Evolutionary conservation across 352 stramenopile genomes (phyloP).

Genomic region (Lagenidium giganteum): DNA sequence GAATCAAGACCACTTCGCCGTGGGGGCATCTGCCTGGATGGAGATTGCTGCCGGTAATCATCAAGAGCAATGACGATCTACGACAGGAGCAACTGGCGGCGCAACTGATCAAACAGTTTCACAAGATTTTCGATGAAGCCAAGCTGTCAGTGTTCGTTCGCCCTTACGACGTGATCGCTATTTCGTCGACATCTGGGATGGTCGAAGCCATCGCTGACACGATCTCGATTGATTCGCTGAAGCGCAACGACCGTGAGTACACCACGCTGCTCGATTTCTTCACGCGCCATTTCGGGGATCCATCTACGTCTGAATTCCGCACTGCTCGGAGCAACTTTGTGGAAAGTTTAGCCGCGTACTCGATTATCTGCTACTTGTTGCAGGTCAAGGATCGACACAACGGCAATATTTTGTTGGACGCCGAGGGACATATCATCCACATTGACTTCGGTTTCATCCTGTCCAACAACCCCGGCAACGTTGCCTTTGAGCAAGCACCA

Average conservation of each 20-base stretch:
- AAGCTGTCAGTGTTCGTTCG: constrained; percentile 93
- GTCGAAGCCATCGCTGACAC: constrained; percentile 97
- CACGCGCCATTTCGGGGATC: constrained; percentile 87
- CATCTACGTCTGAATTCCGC: constrained; percentile 61
- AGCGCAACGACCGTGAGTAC: constrained; percentile 93
- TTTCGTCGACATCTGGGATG: constrained; percentile 89
- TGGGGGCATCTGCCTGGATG: constrained; percentile 83
- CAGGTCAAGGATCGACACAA: constrained; percentile 99
- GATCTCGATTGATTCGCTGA: constrained; percentile 97
- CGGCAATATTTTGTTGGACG: constrained; percentile 96
- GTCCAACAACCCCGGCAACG: constrained; percentile 90
- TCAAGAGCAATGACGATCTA: constrained; percentile 98
- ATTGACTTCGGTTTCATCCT: constrained; percentile 98
- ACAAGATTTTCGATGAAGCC: constrained; percentile 92
- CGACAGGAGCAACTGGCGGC: constrained; percentile 97
- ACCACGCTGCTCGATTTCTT: constrained; percentile 94
- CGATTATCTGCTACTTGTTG: constrained; percentile 95
- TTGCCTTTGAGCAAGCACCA: constrained; percentile 93
- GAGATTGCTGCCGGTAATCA: constrained; percentile 92
- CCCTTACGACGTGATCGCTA: constrained; percentile 96
- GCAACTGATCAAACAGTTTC: constrained; percentile 95
- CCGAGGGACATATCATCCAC: constrained; percentile 95
- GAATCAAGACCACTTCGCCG: constrained; percentile 84
- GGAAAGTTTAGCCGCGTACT: constrained; percentile 84
- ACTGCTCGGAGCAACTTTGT: constrained; percentile 86